Conservation (phyloP, 1,284 basidiomycete genomes). For the Marasmius oreades region DNA sequence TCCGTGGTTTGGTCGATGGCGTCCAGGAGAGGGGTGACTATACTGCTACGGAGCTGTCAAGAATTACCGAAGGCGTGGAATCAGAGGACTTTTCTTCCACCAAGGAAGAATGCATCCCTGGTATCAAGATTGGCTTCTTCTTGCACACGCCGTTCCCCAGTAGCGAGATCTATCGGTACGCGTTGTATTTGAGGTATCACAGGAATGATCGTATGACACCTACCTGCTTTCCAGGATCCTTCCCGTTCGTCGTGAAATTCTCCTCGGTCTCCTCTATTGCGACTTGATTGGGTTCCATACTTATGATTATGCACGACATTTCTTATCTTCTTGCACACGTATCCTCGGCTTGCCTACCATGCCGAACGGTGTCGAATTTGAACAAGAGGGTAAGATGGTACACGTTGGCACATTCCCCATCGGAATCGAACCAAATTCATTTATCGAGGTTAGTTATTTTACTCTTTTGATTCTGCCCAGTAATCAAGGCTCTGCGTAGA, state of each 20-base stretch:
- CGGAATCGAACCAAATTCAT: constrained; percentile 93
- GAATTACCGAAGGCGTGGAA: constrained; percentile 75
- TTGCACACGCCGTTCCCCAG: constrained; percentile 98
- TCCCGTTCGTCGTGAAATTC: constrained; percentile 94
- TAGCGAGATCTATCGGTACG: constrained; percentile 94
- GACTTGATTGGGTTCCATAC: constrained; percentile 99
- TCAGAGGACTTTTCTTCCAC: constrained; percentile 44
- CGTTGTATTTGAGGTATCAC: constrained; percentile 14
- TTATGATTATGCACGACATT: constrained; percentile 99
- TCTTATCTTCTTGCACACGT: constrained; percentile 96
- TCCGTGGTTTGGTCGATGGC: constrained; percentile 85
- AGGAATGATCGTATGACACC: not conserved
- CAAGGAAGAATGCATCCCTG: constrained; percentile 40
- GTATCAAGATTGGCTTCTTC: constrained; percentile 96
- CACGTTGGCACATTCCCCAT: constrained; percentile 99
- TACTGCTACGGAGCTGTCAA: constrained; percentile 65
- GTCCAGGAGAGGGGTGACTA: constrained; percentile 56
- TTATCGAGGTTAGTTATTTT: constrained; percentile 62
- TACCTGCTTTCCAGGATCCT: constrained; percentile 63
- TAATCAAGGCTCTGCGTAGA: constrained; percentile 37
- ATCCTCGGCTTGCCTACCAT: constrained; percentile 95
- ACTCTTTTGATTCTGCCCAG: not conserved
- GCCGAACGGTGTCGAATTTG: constrained; percentile 97
- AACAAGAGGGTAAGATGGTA: constrained; percentile 74
- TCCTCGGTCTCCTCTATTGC: constrained; percentile 92